Base-by-base conservation (phyloP, 306 rosid genomes). In the Quercus cerris region DNA sequence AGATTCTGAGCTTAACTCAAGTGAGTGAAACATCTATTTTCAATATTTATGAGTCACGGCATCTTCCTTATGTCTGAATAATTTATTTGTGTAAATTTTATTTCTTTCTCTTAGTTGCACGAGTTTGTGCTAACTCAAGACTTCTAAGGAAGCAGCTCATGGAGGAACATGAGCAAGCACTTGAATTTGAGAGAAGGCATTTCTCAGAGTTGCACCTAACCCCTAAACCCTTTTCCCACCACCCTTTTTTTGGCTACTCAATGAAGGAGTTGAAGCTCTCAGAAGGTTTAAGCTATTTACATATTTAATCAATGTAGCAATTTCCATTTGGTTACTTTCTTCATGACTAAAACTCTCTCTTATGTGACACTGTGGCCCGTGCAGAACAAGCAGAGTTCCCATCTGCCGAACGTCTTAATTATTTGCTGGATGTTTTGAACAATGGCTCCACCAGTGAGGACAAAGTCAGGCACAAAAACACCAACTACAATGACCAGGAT, bases 1-100 rank as follows among this genome's bases (percentile, higher is more conserved):
- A 22, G 91, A 85, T 56, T 59, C 81, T 14, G 88, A 87, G 51
- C 71, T 71, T n/a, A 84, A 80, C 28, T 75, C 79, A 41, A 54
- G 91, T 87, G 76, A 80, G 81, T 52, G 22, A 68, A 63, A 23
- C n/a, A 52, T n/a, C 4, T 70, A 49, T 63, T 58, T 23, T 18
- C 28, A n/a, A 49, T 49, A 49, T 49, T 35, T 35, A 41, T 19
- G 28, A 5, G 12, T 68, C 52, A 67, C 6, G 14, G 54, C 54
- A 49, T 49, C 54, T 49, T 49, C 54, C 54, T 7, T 59, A 11
- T 10, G 28, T 68, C 72, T 35, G 15, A 68, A 35, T 10, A 15
- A 28, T 44, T 3, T 74, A 20, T 33, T 23, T 15, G 46, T 66
- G 18, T 6, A 18, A 41, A 41, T 5, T 66, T 68, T 2, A 69